These are phyloP conservation scores for Aspergillus vadensis DNA, from an alignment of 2,329 filamentous ascomycete genomes.

Conservation along the genomic window DNA sequence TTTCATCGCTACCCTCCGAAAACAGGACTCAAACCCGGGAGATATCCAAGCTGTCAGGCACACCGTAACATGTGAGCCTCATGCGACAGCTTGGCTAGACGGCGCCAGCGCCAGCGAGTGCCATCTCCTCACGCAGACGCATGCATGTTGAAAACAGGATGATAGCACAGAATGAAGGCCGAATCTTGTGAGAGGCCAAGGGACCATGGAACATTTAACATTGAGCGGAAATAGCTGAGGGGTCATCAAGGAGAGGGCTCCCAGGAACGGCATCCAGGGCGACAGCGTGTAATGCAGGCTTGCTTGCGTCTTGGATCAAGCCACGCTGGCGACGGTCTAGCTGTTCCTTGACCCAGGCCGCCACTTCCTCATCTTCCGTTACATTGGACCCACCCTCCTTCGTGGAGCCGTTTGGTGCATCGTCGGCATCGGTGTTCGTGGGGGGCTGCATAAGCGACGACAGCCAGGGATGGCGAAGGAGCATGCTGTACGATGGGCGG, in stretches of 20 bases:
- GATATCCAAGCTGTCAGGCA: constrained; percentile 7
- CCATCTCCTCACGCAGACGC: not conserved
- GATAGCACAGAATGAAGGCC: not conserved
- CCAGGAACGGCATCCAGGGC: constrained; percentile 71
- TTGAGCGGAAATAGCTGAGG: constrained; percentile 15
- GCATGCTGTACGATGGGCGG: constrained; percentile 88
- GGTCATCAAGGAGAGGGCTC: constrained; percentile 38
- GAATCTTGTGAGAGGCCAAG: not conserved
- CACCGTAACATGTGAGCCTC: not conserved
- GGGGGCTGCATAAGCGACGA: constrained; percentile 71
- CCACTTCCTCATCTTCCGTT: constrained; percentile 77
- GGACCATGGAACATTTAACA: not conserved
- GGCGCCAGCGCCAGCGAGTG: constrained; percentile 18
- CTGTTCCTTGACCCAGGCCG: constrained; percentile 76
- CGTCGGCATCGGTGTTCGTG: constrained; percentile 62
- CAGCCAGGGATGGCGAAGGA: constrained; percentile 89
- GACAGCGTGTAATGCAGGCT: constrained; percentile 84
- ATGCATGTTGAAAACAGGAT: not conserved
- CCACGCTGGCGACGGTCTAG: constrained; percentile 67
- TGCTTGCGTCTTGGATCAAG: constrained; percentile 56
- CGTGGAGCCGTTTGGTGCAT: constrained; percentile 16
- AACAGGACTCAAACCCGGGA: not conserved
- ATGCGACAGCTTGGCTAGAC: constrained; percentile 1
- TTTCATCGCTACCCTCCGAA: not conserved
- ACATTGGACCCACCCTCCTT: constrained; percentile 38